These are phyloP conservation scores for Physocladia obscura DNA, from an alignment of 192 early-diverging fungal species.

Conservation along the genomic window DNA sequence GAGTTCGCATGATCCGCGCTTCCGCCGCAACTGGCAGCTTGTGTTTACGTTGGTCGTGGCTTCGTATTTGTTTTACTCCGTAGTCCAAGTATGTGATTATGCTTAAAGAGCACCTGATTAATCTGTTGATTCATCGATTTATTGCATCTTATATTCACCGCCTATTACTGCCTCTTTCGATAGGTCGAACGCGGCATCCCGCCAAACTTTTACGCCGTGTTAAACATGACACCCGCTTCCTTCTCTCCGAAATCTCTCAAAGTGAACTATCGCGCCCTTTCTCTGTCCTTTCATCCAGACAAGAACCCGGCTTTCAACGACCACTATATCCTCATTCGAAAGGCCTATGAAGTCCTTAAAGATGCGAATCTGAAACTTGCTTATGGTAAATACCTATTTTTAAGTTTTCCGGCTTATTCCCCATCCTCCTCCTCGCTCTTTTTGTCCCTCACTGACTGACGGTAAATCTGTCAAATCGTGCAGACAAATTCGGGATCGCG, in stretches of 20 bases:
- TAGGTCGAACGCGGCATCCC: slow-evolving; percentile 45
- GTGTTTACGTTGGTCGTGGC: slow-evolving; percentile 37
- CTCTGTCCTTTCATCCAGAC: slow-evolving; percentile 50
- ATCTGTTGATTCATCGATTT: background rate
- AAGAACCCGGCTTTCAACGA: slow-evolving; percentile 27
- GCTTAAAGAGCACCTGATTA: background rate
- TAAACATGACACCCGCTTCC: slow-evolving; percentile 15
- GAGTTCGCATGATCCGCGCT: slow-evolving; percentile 12
- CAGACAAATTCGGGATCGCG: slow-evolving; percentile 42
- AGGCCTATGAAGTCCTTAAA: slow-evolving; percentile 49
- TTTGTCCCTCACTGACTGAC: background rate
- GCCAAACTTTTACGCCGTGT: slow-evolving; percentile 39
- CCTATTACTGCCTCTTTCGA: background rate
- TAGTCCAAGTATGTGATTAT: slow-evolving; percentile 35
- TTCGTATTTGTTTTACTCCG: slow-evolving; percentile 37
- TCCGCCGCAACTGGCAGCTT: slow-evolving; percentile 29
- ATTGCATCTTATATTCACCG: background rate
- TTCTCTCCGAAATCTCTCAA: slow-evolving; percentile 33
- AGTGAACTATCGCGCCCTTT: slow-evolving; percentile 33
- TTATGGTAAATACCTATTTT: slow-evolving; percentile 37
- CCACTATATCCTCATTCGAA: slow-evolving; percentile 35
- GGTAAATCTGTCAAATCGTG: background rate
- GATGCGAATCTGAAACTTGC: slow-evolving; percentile 35
- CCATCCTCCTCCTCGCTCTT: background rate
- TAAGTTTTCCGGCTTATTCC: background rate